These are phyloP conservation scores for Termitomyces sp. DNA, from an alignment of 768 basidiomycete genomes.

Conservation along the genomic window DNA sequence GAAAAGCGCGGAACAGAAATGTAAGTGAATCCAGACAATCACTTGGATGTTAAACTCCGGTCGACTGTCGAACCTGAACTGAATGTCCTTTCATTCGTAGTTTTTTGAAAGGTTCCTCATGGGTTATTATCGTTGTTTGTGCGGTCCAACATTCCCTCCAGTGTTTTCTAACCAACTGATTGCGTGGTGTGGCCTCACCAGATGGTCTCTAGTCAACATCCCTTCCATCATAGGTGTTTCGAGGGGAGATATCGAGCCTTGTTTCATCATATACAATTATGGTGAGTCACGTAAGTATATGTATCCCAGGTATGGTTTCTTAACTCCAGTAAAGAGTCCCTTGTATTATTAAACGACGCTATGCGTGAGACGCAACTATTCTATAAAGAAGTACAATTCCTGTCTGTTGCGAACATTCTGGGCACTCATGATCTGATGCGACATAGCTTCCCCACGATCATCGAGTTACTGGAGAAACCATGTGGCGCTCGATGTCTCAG, in stretches of 20 bases:
- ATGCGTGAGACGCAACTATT: constrained; percentile 4
- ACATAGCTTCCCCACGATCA: constrained; percentile 4
- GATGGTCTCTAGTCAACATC: constrained; percentile 6
- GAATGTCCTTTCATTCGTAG: not conserved
- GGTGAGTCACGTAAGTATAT: not conserved
- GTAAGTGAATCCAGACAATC: not conserved
- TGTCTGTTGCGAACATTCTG: not conserved
- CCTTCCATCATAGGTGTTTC: constrained; percentile 8
- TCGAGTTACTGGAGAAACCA: constrained; percentile 1
- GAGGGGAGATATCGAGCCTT: constrained; percentile 7
- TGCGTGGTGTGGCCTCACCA: not conserved
- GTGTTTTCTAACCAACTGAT: not conserved
- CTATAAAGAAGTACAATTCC: constrained; percentile 4
- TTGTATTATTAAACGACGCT: not conserved
- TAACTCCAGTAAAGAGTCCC: constrained; percentile 1
- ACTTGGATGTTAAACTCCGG: not conserved
- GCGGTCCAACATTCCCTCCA: not conserved
- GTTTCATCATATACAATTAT: constrained; percentile 6
- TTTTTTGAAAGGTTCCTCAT: constrained; percentile 9
- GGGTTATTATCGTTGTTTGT: constrained; percentile 9
- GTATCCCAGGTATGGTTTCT: not conserved
- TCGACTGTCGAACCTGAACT: not conserved
- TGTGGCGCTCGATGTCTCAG: constrained; percentile 6
- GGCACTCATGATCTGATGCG: not conserved
- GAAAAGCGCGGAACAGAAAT: constrained; percentile 5